Evolutionary conservation across 1,284 basidiomycete species (phyloP).

Genomic region (Puccinia sorghi): DNA sequence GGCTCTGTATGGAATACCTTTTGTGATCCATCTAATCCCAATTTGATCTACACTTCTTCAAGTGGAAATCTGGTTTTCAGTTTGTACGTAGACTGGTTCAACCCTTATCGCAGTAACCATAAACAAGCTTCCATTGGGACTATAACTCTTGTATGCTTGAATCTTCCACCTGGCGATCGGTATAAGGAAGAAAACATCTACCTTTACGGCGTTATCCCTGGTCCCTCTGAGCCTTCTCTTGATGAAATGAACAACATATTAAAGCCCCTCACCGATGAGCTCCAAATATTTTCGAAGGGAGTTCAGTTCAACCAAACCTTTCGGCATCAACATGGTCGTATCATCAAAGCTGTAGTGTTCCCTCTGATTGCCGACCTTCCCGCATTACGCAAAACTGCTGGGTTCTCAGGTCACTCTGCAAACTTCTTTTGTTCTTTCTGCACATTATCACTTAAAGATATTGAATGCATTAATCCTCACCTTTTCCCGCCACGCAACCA

Average conservation of each 20-base stretch:
- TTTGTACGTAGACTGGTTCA: constrained; percentile 38
- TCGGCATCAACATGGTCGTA: background rate
- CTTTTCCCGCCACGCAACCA: background rate
- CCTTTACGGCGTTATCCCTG: constrained; percentile 40
- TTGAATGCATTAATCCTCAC: background rate
- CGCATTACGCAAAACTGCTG: constrained; percentile 31
- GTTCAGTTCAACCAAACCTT: background rate
- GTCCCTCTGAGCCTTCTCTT: constrained; percentile 28
- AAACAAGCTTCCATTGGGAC: constrained; percentile 12
- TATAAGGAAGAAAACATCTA: constrained; percentile 31
- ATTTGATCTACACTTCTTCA: background rate
- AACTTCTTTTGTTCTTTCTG: constrained; percentile 30
- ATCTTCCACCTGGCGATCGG: background rate
- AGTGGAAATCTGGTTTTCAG: constrained; percentile 40
- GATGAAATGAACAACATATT: constrained; percentile 16
- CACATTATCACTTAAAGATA: background rate
- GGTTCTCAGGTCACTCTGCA: constrained; percentile 7
- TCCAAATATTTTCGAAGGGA: constrained; percentile 3
- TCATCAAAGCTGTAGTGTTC: constrained; percentile 15
- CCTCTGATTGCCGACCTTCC: constrained; percentile 43
- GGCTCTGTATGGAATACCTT: constrained; percentile 13
- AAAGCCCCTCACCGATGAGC: constrained; percentile 10
- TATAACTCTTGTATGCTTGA: constrained; percentile 32
- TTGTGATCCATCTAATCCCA: background rate
- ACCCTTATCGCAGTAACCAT: constrained; percentile 10